phyloP scores from a whole-genome alignment of 202 grass and related monocot species.

The Schoenoplectus tabernaemontani region DNA sequence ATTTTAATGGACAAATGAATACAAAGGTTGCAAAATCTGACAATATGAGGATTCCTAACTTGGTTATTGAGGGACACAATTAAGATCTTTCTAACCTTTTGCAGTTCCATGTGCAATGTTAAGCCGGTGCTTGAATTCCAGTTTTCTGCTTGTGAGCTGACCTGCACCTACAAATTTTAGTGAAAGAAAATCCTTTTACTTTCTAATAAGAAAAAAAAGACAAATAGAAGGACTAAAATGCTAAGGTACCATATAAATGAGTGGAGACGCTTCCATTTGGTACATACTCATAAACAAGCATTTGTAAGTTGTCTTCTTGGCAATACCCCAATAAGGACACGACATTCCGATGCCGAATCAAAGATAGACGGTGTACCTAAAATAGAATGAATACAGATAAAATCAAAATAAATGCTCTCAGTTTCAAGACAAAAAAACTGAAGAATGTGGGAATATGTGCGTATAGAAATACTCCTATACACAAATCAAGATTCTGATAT shows the following conservation, averaged over 20 bases:
- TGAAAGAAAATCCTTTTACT: background rate
- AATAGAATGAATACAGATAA: constrained; percentile 21
- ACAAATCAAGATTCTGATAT: background rate
- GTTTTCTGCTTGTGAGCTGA: constrained; percentile 33
- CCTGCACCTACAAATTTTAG: constrained; percentile 27
- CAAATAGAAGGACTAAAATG: background rate
- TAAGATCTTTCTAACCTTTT: constrained; percentile 60
- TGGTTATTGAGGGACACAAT: background rate
- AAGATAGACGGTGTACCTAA: constrained; percentile 58
- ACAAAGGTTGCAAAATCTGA: background rate
- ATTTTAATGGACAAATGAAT: background rate
- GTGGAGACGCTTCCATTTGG: constrained; percentile 73
- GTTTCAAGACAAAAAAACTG: background rate
- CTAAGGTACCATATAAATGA: constrained; percentile 73
- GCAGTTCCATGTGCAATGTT: constrained; percentile 80
- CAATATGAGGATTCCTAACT: background rate
- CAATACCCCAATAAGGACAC: constrained; percentile 88
- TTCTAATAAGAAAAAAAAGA: constrained; percentile 3
- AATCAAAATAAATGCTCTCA: background rate
- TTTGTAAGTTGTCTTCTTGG: constrained; percentile 74
- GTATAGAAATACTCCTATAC: background rate
- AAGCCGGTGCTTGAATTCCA: constrained; percentile 98
- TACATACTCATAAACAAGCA: constrained; percentile 94
- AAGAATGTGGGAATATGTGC: background rate
- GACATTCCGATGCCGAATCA: constrained; percentile 67